Percentiles rank a stretch among this genome's conserved stretches.
Conservation (phyloP, 169 alveolate species). For the Besnoitia besnoiti region DNA sequence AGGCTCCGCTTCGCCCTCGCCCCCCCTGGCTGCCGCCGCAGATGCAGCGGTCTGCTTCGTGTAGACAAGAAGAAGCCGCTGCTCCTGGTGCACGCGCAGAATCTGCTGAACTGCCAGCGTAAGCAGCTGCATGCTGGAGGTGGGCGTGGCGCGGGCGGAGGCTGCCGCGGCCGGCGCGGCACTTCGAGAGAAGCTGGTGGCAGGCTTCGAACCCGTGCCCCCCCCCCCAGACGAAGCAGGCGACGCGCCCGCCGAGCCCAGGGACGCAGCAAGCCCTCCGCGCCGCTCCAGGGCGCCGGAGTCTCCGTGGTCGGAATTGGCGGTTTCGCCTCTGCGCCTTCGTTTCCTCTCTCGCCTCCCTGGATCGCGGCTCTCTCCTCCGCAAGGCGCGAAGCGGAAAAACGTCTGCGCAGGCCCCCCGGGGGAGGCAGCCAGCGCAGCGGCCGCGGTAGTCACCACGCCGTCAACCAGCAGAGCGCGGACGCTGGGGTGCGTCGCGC, state of each 20-base stretch:
- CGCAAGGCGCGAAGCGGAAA: neutral
- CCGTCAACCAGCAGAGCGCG: conserved; percentile 29
- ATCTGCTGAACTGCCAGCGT: conserved; percentile 35
- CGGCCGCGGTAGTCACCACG: neutral
- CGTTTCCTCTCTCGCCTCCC: neutral
- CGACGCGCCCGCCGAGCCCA: neutral
- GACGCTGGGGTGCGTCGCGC: neutral
- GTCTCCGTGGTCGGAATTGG: neutral
- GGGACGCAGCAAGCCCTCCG: neutral
- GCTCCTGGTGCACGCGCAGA: neutral
- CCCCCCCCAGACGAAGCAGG: neutral
- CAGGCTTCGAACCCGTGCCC: too few relatives aligned
- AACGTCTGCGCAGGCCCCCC: neutral
- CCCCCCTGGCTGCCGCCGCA: neutral
- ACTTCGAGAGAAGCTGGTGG: neutral
- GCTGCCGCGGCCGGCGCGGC: neutral
- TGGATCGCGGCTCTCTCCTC: neutral
- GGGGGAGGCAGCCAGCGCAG: neutral
- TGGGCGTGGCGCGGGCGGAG: neutral
- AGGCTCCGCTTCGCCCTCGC: neutral
- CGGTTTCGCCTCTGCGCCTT: neutral
- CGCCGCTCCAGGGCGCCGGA: neutral
- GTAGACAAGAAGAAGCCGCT: conserved; percentile 21
- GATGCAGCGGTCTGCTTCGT: neutral
- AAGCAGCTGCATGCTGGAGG: neutral